These are phyloP conservation scores for Hypoxylon sp. DNA, from an alignment of 2,329 filamentous ascomycete species.

Conservation along the genomic window DNA sequence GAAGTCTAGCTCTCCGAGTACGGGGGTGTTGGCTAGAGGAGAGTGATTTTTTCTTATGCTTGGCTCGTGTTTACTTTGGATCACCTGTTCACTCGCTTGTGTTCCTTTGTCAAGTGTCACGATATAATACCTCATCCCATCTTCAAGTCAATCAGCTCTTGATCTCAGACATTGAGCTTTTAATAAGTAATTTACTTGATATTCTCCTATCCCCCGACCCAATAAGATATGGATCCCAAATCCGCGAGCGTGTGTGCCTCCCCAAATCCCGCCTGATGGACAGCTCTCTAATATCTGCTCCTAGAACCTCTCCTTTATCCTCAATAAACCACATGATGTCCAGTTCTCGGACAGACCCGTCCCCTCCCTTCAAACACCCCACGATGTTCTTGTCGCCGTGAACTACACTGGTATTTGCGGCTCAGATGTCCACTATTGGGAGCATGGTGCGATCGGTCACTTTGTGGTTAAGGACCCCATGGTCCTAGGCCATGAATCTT, in stretches of 20 bases:
- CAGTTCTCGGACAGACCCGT: slow-evolving; percentile 81
- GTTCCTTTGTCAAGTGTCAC: slow-evolving; percentile 12
- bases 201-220: slow-evolving; percentile 2
- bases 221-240: slow-evolving; percentile 46
- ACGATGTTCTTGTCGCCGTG: slow-evolving; percentile 85
- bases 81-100: not conserved
- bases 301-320: slow-evolving; percentile 86
- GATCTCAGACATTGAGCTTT: not conserved
- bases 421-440: slow-evolving; percentile 90
- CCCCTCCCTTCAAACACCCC: slow-evolving; percentile 73
- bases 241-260: slow-evolving; percentile 46
- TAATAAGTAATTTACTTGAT: not conserved
- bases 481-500: slow-evolving; percentile 79
- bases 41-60: slow-evolving; percentile 26
- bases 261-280: slow-evolving; percentile 11
- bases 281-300: slow-evolving; percentile 14
- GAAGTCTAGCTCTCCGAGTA: slow-evolving; percentile 38
- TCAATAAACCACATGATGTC: slow-evolving; percentile 80
- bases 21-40: slow-evolving; percentile 15
- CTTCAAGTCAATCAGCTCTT: slow-evolving; percentile 16
- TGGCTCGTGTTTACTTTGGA: slow-evolving; percentile 24
- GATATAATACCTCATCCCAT: slow-evolving; percentile 25
- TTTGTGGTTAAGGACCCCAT: slow-evolving; percentile 86
- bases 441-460: slow-evolving; percentile 87
- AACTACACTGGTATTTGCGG: slow-evolving; percentile 92